Evolutionary conservation across 2,329 filamentous ascomycete genomes (phyloP), one percentile per base, ranked within the genome.

Genomic region (Drechslerella dactyloides): DNA sequence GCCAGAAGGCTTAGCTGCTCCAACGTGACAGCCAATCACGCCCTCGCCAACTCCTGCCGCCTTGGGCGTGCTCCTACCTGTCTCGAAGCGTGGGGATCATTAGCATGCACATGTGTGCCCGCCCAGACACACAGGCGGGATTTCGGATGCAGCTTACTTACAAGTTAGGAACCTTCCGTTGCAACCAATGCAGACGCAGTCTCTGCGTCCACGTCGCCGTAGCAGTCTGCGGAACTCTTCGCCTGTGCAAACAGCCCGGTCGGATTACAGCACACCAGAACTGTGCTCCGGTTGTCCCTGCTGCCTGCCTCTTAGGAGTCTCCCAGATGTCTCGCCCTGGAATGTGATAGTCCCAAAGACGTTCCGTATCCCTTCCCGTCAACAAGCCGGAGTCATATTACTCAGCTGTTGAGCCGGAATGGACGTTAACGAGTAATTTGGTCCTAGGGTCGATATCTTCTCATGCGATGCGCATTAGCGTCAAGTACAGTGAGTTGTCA

Each of bases 1-100:
- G 66, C 66, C 58, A 59, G 63, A 70, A 35, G 66, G 66, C 66
- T 64, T 64, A 70, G 66, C 66, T 70, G 59, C 58, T 56, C 59
- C 59, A 48, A 53, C 30, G 48, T 60, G 48, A 59, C 60, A 64
- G 53, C 66, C 66, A 70, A 70, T 70, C 33, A 58, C 42, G 50
- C 24, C 8, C 46, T 51, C 54, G 50, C 59, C 17, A 60, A n/a
- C 40, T 54, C 54, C 48, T 70, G 59, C 66, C 59, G 56, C 35
- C 30, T 56, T 59, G 21, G 48, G 60, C 51, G 46, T 52, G 37
- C 53, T 58, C 54, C 61, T 70, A 64, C 66, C 66, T 64, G 54
- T 64, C 40, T 23, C 55, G 65, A 42, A 58, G 53, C 56, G 65
- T 69, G 65, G 65, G 51, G 65, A 69, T 50, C 46, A 54, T 33